Base-by-base conservation (phyloP, 2,329 filamentous ascomycete genomes). In the Monosporascus sp. region DNA sequence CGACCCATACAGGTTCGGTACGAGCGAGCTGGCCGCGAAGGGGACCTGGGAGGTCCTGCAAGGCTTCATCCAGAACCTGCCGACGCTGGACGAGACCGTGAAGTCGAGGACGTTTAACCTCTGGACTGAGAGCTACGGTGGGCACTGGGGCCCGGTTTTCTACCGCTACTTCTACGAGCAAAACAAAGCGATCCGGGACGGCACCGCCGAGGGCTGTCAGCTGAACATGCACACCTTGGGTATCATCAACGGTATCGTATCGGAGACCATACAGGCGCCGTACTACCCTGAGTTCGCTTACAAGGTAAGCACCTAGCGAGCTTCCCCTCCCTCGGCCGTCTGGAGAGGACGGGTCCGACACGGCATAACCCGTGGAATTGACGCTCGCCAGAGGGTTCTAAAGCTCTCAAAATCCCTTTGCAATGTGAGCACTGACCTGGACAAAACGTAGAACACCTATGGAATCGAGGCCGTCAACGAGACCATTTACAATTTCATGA, bases 401-500 rank as follows among this genome's bases (percentile, higher is more conserved):
- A 5, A 17, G 3, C 38, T 18, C 15, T 40, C 9, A 40, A 40
- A 18, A 18, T 6, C 1, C 18, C 7, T 17, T 5, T 18, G 18
- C 17, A 40, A n/a, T n/a, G 7, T 40, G 18, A 18, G 7, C 17
- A n/a, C 38, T 40, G 18, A 40, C 38, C 4, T 44, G 11, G 11
- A 31, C 24, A n/a, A 26, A 20, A n/a, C 11, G 7, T 26, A 45
- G 43, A 45, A 45, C 43, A 45, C 43, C 9, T 45, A 45, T 15
- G 53, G 53, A 8, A 51, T 55, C 14, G 20, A 72, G 56, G 66
- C 68, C 1, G 70, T 79, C 60, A 84, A 84, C 57, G 77, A 84
- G 22, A 81, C 79, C 3, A 75, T 83, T 5, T 83, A 84, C 65
- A 74, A 77, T 52, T 83, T 80, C 60, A 79, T 79, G 68, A 81